Base-by-base conservation (phyloP, 2,329 filamentous ascomycete species). In the Colletotrichum camelliae region DNA sequence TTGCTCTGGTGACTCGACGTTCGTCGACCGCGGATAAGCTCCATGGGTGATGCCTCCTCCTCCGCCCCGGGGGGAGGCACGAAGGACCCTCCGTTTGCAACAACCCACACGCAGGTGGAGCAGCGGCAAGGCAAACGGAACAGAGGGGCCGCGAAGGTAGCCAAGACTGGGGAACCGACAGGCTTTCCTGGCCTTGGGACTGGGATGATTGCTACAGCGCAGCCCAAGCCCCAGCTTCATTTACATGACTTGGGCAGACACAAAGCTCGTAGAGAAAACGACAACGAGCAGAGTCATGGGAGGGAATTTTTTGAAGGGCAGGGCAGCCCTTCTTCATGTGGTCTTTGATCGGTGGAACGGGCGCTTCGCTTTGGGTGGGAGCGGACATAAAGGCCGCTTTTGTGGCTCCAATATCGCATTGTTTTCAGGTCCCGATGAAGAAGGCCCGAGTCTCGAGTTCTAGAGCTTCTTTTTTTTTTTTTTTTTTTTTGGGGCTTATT, bases 11-110 rank as follows among this genome's bases (percentile, higher is more conserved):
- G 72, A 72, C 52, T 67, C 61, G 24, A 21, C 15, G 4, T 6
- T 8, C 57, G 57, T 31, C 57, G 57, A 60, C 57, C n/a, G 27
- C 16, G 15, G 57, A 31, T 31, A 31, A 29, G 27, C 12, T 33
- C 8, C 55, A 67, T 67, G 72, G 72, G 55, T 70, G 37, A 74
- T 74, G 71, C 71, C 55, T 74, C 58, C 39, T 10, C 39, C 18
- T 18, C 21, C 12, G 1, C 15, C 7, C 29, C 29, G 29, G 29
- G 29, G 29, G 29, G 29, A 8, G 29, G 29, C 29, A 31, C 27
- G 18, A 8, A 37, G 21, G 52, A 55, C 37, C 37, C 52, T 13
- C 21, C 10, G 8, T n/a, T 13, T 12, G 18, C 39, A 4, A 55
- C 27, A 12, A 27, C 31, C 55, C 16, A 16, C n/a, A 33, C 55